A percentile compares a stretch with the other conserved stretches of the same genome.
Evolutionary conservation across 23 red algal species (phyloP).

Genomic region (Cyanidioschyzon merolae): DNA sequence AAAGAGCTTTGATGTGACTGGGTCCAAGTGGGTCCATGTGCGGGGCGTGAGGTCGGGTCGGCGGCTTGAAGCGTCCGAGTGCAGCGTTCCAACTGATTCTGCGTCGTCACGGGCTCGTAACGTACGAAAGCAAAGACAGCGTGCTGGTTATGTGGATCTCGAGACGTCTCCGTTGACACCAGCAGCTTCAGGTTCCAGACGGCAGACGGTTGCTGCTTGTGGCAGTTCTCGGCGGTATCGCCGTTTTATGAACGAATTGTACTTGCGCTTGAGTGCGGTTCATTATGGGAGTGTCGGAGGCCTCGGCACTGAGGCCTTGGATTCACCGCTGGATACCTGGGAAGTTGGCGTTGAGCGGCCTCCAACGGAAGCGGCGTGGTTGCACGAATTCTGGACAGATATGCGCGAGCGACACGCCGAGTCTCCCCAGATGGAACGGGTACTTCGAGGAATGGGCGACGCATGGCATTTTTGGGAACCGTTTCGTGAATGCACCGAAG

Average conservation of each 20-base stretch:
- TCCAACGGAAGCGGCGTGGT: background rate
- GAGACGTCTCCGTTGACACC: background rate
- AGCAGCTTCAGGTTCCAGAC: background rate
- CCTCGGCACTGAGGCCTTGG: background rate
- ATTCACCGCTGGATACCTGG: background rate
- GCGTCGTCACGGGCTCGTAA: too few relatives aligned
- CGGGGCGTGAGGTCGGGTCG: too few relatives aligned
- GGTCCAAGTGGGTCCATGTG: too few relatives aligned
- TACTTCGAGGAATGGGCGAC: conserved; percentile 1
- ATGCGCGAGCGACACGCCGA: background rate
- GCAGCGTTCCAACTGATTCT: too few relatives aligned
- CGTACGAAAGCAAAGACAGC: background rate
- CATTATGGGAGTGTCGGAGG: background rate
- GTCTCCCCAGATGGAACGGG: background rate
- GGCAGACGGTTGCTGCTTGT: background rate
- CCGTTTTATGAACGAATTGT: background rate
- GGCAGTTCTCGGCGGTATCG: background rate
- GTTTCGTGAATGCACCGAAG: conserved; percentile 14
- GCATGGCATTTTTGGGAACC: conserved; percentile 1
- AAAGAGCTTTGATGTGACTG: too few relatives aligned
- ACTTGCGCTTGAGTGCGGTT: background rate
- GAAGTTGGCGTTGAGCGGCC: background rate
- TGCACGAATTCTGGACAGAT: background rate
- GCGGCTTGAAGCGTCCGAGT: too few relatives aligned
- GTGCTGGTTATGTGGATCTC: background rate